Conservation (phyloP, 2,329 filamentous ascomycete species). For the Gaeumannomyces tritici region DNA sequence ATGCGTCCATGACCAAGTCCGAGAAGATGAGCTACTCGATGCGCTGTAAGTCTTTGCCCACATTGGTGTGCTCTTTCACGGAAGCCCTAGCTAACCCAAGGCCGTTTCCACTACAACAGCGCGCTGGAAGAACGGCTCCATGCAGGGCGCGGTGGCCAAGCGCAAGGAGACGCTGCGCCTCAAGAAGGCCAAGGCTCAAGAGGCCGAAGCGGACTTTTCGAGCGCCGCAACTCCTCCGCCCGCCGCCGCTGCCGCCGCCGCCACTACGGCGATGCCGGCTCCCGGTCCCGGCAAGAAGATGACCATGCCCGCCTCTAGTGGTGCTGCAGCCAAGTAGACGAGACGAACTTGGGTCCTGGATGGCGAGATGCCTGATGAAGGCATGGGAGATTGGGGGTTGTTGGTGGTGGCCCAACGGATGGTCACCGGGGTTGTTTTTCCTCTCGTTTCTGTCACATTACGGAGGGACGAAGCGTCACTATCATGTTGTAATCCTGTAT, state of each 20-base stretch:
- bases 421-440: not conserved
- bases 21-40: slow-evolving; percentile 59
- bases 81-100: not conserved
- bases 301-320: not conserved
- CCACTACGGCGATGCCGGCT: not conserved
- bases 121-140: slow-evolving; percentile 51
- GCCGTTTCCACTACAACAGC: slow-evolving; percentile 22
- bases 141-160: slow-evolving; percentile 51
- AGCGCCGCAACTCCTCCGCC: not conserved
- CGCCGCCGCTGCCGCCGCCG: not conserved
- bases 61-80: not conserved
- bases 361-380: not conserved
- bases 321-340: not conserved
- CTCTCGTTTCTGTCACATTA: too few species aligned
- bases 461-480: not conserved
- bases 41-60: slow-evolving; percentile 40
- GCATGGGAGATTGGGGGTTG: not conserved
- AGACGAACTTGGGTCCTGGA: not conserved
- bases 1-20: slow-evolving; percentile 52
- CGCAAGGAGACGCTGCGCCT: slow-evolving; percentile 49
- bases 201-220: slow-evolving; percentile 9
- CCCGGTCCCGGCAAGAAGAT: not conserved
- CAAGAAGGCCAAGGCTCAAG: slow-evolving; percentile 33
- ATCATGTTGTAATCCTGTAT: not conserved
- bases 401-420: not conserved